Evolutionary conservation across 73 alveolate species (phyloP), one percentile per base, ranked within the genome.

Genomic region (Uronychia setigera): DNA sequence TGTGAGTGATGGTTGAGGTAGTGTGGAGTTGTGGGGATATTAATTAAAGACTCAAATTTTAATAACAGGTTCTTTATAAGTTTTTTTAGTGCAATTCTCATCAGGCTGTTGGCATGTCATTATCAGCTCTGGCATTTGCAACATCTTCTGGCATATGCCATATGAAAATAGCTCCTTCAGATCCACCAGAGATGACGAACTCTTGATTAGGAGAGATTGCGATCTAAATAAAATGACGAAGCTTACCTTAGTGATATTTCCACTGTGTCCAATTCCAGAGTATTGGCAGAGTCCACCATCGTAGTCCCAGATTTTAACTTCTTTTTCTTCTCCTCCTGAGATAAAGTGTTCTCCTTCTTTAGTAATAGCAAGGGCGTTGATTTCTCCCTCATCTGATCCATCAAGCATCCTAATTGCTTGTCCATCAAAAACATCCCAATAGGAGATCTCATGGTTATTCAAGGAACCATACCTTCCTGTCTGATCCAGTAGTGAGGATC

Each of bases 361-460:
- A 58, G 99, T 93, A 59, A 98, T 96, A 28, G 99, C 98, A 31
- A 98, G 92, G 33, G 99, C 98, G 87, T 97, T 96, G 87, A 98
- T 94, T 92, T 98, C 99, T 31, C 99, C 99, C 59, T 97, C 98
- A 60, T 97, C 99, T 32, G 99, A 93, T 29, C 99, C 99, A 90
- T 98, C 99, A 11, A 98, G 92, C 93, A 94, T 96, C 31, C 99
- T 91, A 27, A 98, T 97, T 27, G 98, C 99, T 79, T 97, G 93
- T 1, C 99, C 99, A 88, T 98, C 99, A 80, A 96, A 96, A 78
- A 96, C 92, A 87, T 97, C 99, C 99, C 99, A 96, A 83, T 95
- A 97, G 77, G 99, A 92, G 67, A 97, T 93, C 91, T 46, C 5
- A n/a, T n/a, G n/a, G n/a, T n/a, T 19, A 46, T 11, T 46, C 5